Evolutionary conservation across 2,329 filamentous ascomycete species (phyloP), one percentile per base, ranked within the genome.

Genomic region (Blastomyces gilchristii): DNA sequence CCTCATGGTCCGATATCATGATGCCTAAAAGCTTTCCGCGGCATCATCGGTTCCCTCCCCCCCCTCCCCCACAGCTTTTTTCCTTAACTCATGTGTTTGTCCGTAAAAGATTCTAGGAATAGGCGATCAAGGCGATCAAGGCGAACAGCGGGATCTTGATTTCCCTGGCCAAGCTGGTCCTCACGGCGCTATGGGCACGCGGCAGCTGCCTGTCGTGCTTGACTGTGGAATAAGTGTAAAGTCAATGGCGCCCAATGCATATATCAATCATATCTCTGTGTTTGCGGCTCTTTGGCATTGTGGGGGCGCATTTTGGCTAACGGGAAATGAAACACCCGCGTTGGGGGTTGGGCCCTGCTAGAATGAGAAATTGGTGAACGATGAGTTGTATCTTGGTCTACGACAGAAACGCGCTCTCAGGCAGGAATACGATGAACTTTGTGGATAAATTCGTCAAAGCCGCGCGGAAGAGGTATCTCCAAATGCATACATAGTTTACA

Each of bases 141-240:
- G n/a, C n/a, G n/a, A 22, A 22, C 0, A 91, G 91, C 5, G 90
- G 87, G 2, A 88, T 96, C 60, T 79, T 95, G 49, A 96, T 96
- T 64, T 91, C 88, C 2, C 82, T 90, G 0, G 91, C 91, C 7
- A 96, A 96, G 72, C 79, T 96, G 37, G 87, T 87, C 11, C 80
- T 96, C 52, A 91, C 90, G 34, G 95, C 91, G 0, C 77, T 94
- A 0, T 96, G 91, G 72, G 91, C 89, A 86, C 87, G 50, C 81
- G 90, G 31, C 89, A 88, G 4, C 78, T 96, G 0, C 89, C 90
- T 0, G 90, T 96, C 0, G 88, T 93, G 0, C 78, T 96, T 0
- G 91, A 96, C 72, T 92, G 89, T 65, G 91, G 91, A 2, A 96
- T 91, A 0, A 83, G 96, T 75, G 81, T 82, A 70, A 66, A 16